Base-by-base conservation (phyloP, 2,329 filamentous ascomycete genomes). In the Cladosporium sp. region DNA sequence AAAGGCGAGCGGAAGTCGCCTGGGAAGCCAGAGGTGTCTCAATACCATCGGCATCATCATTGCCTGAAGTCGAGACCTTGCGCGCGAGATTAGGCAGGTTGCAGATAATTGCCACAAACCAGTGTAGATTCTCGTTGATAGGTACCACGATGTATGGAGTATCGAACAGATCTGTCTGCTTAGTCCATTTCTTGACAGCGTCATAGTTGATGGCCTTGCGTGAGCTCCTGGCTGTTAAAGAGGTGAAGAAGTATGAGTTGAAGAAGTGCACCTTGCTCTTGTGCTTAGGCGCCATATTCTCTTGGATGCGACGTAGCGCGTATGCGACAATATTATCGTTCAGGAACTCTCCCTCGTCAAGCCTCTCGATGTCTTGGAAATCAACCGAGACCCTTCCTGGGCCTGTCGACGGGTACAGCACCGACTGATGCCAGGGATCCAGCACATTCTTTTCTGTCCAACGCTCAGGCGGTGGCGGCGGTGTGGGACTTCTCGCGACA, bases 31-130 rank as follows among this genome's bases (percentile, higher is more conserved):
- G 54, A 45, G 40, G 34, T 25, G 47, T 59, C 12, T 47, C 49
- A 25, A 35, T 20, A 36, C 4, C 45, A 39, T 54, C 56, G 22
- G 28, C 25, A 2, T 53, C 60, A 8, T 58, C 52, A 12, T 63
- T 61, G 10, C 58, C 61, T 3, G 51, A 32, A 10, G 37, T 52
- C 3, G 57, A 35, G 1, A 52, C 39, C 25, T 69, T 71, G 34
- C 74, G 71, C 28, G 66, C 63, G n/a, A 94, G 78, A 52, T 81
- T 85, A 3, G 84, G 82, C 2, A 93, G 81, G 67, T 99, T 96
- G 80, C 91, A 96, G 53, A 99, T 93, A 57, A 99, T 93, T 13
- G 91, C 91, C 63, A 97, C 78, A 73, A 94, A 97, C 94, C 95
- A 99, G 72, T 99, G 94, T 1, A 65, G 58, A 25, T 84, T 79